Evolutionary conservation across 2,329 filamentous ascomycete species (phyloP), one percentile per base, ranked within the genome.

Genomic region (Nothomitra cinnamomea): DNA sequence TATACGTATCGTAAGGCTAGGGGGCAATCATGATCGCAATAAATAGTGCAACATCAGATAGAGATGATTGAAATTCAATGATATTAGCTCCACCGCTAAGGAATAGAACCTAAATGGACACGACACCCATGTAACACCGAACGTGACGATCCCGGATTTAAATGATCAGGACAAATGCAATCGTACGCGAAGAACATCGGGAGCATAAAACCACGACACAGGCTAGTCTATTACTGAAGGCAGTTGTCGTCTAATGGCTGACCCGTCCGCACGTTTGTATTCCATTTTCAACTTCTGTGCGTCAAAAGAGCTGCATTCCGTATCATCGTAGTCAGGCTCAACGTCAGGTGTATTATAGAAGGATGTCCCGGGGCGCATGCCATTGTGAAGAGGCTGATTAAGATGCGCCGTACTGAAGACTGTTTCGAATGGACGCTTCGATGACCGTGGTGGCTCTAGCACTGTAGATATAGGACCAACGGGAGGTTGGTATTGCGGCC

Each of bases 341-440:
- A 49, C 21, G 3, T 48, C 19, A n/a, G 25, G 25, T n/a, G 24
- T 50, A 17, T 35, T 54, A 12, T 58, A 60, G 54, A 58, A 62
- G 36, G 24, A 67, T 60, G 35, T 58, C 13, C 40, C 21, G 53
- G 70, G 70, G 25, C 70, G 67, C 64, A 66, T 67, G 52, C 70
- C 69, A 56, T 73, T 70, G 56, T 66, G 62, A 25, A 72, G 64
- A 1, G 68, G 61, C 42, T 66, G 63, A 2, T 66, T 63, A 7
- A 54, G 22, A 22, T 54, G 49, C 1, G 45, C 66, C 2, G 56
- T 54, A 36, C 40, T 53, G 54, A 64, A 65, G 17, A 58, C 61
- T 21, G 43, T 51, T 28, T 59, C 58, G 49, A 54, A 63, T 7
- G 57, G 48, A 13, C 64, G 58, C 55, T 66, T 65, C 19, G 50